Base-by-base conservation (phyloP, 2,329 filamentous ascomycete genomes). In the Aspergillus proliferans region DNA sequence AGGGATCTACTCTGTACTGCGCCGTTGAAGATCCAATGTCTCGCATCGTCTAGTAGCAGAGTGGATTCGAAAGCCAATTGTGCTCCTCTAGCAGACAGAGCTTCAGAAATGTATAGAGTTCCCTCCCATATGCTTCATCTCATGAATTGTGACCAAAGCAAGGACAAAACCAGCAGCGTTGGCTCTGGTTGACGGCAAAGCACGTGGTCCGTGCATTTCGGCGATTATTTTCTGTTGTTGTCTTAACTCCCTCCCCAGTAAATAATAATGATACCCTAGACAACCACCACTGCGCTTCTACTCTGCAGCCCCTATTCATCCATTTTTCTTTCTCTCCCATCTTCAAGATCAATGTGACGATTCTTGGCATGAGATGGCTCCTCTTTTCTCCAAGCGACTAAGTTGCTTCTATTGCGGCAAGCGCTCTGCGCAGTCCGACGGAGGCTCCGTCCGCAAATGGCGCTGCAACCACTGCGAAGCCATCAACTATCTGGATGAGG, bases 401-500 rank as follows among this genome's bases (percentile, higher is more conserved):
- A 75, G 73, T 54, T 95, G 90, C 76, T 92, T 94, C 75, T 94
- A 92, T 70, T 95, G 91, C 69, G 86, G 87, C 58, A 77, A 77
- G 65, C 82, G 80, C 58, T 86, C 86, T 30, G 74, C 76, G 30
- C 75, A 81, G 48, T 74, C 70, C 55, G 83, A 80, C 59, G 78
- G 82, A 58, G 79, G 80, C 26, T 63, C 66, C 46, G 75, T 82
- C 49, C 78, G 76, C 65, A 78, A 83, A 61, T 95, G 91, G 71
- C 75, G 83, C 42, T 95, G 90, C 70, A 71, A 79, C 18, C 75
- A 80, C 52, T 98, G 93, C 75, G 87, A 93, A 60, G 87, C 91
- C 15, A 83, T 85, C 51, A 98, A 97, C 69, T 87, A 88, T 72
- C 76, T 96, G 28, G 93, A 98, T 66, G 79, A 92, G 74, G 90